These are phyloP conservation scores for Globisporangium cylindrosporum DNA, from an alignment of 352 stramenopile species.

Conservation along the genomic window DNA sequence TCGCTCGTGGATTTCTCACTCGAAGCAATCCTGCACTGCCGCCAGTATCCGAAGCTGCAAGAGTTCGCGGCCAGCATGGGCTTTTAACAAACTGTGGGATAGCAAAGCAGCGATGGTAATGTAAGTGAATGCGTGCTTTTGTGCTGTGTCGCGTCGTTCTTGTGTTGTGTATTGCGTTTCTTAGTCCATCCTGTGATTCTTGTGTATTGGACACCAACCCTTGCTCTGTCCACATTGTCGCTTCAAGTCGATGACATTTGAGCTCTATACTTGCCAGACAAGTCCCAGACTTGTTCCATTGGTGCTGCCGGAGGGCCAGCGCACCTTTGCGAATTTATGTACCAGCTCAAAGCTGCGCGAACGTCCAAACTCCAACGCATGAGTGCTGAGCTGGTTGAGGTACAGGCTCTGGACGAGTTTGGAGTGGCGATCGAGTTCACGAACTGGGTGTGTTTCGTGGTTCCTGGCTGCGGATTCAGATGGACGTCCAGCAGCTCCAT, in stretches of 20 bases:
- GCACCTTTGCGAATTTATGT: not conserved
- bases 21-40: conserved; percentile 15
- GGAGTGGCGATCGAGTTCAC: not conserved
- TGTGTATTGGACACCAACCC: too few species aligned
- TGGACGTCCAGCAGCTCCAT: not conserved
- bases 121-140: not conserved
- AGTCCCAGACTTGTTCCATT: too few species aligned
- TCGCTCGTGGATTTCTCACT: conserved; percentile 20
- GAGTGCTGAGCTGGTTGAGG: not conserved
- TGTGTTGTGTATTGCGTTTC: too few species aligned
- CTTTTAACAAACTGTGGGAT: not conserved
- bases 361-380: not conserved
- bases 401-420: not conserved
- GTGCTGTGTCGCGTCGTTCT: not conserved
- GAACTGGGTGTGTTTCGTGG: not conserved
- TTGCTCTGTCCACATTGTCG: too few species aligned
- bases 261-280: too few species aligned
- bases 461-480: not conserved
- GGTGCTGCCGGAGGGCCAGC: not conserved
- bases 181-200: too few species aligned
- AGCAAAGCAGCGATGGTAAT: not conserved
- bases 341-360: not conserved
- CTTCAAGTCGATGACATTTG: too few species aligned
- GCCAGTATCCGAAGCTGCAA: conserved; percentile 12
- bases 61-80: conserved; percentile 4